These are phyloP conservation scores for Penicillium polonicum DNA, from an alignment of 2,329 filamentous ascomycete genomes.

Conservation along the genomic window DNA sequence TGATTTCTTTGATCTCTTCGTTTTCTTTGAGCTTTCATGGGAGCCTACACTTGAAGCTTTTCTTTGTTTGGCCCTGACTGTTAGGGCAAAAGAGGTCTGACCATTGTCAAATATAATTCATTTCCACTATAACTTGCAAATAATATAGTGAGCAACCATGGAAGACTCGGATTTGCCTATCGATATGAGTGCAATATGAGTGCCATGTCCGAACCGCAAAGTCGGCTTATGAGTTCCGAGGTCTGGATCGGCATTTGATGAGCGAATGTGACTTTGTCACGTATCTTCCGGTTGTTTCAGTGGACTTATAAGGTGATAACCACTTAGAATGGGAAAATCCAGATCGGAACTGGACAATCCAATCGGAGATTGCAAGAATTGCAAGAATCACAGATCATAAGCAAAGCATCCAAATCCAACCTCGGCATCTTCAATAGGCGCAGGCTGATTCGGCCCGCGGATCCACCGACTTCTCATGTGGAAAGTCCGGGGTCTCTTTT, in stretches of 20 bases:
- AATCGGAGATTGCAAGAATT: conserved; percentile 6
- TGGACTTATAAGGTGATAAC: background rate
- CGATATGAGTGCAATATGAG: background rate
- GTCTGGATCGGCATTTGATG: conserved; percentile 22
- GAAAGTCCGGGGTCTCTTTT: conserved; percentile 21
- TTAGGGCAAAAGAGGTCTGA: background rate
- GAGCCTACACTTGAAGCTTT: background rate
- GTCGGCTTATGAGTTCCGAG: conserved; percentile 28
- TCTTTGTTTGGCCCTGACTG: background rate
- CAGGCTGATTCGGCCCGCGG: conserved; percentile 29
- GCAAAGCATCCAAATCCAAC: conserved; percentile 11
- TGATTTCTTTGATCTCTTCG: background rate
- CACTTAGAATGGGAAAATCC: background rate
- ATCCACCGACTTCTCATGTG: conserved; percentile 36
- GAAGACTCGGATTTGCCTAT: background rate
- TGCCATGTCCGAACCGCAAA: background rate
- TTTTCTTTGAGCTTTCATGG: background rate
- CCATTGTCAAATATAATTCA: background rate
- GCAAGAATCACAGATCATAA: background rate
- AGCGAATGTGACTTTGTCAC: conserved; percentile 6
- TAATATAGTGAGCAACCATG: background rate
- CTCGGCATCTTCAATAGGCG: conserved; percentile 31
- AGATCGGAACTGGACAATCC: background rate
- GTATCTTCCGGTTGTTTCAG: background rate
- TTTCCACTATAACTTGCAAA: background rate